Conservation (phyloP, 2,329 filamentous ascomycete genomes). For the Cadophora malorum region DNA sequence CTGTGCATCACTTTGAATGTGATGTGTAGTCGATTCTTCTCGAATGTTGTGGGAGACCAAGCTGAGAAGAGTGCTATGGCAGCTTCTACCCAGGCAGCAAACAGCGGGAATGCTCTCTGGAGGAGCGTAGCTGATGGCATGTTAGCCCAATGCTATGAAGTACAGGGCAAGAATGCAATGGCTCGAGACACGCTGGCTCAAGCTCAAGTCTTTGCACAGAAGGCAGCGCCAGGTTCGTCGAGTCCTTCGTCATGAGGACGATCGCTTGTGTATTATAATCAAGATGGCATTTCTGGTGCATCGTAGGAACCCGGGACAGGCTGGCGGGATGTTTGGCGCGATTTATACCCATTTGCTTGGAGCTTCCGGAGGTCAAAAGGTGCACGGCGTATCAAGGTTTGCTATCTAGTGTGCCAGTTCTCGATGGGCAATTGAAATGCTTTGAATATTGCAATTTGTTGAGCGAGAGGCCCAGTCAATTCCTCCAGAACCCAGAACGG, state of each 20-base stretch:
- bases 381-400: constrained; percentile 1
- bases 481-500: not conserved
- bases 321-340: constrained; percentile 28
- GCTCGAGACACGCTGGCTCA: constrained; percentile 54
- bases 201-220: constrained; percentile 45
- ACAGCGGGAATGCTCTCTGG: constrained; percentile 76
- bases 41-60: constrained; percentile 72
- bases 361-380: not conserved
- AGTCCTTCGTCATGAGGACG: not conserved
- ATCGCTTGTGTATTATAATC: not conserved
- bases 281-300: not conserved
- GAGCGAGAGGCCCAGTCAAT: not conserved
- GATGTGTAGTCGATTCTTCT: constrained; percentile 76
- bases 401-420: not conserved
- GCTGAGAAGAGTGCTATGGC: constrained; percentile 78
- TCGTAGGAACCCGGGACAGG: constrained; percentile 1
- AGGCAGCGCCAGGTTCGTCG: constrained; percentile 22
- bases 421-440: not conserved
- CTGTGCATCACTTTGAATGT: constrained; percentile 84
- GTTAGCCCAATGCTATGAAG: constrained; percentile 76
- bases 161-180: constrained; percentile 68
- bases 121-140: constrained; percentile 82
- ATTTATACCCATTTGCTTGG: constrained; percentile 41
- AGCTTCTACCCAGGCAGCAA: constrained; percentile 69
- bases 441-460: not conserved